phyloP scores from a whole-genome alignment of 2,329 filamentous ascomycete species.

The Thielaviopsis populi region DNA sequence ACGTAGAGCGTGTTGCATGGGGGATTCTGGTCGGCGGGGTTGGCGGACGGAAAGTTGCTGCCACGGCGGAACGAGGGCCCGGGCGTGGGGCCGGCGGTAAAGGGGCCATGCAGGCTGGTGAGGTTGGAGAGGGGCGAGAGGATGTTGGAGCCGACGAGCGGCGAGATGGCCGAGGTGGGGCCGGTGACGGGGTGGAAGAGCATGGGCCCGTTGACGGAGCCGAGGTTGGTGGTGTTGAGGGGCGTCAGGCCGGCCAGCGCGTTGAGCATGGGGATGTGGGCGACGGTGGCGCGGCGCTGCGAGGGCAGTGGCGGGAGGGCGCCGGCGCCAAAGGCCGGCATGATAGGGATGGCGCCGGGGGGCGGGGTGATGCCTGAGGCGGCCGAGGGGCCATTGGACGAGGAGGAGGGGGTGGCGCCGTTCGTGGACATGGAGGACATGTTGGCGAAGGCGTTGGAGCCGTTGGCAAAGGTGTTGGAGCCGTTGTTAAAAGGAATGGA shows the following conservation, averaged over 20 bases:
- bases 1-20: slow-evolving; percentile 97
- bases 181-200: slow-evolving; percentile 6
- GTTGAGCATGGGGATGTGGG: slow-evolving; percentile 9
- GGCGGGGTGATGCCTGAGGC: slow-evolving; percentile 6
- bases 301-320: background rate
- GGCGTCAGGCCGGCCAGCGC: slow-evolving; percentile 25
- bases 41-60: slow-evolving; percentile 63
- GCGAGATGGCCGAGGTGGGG: slow-evolving; percentile 17
- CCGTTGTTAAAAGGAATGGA: slow-evolving; percentile 38
- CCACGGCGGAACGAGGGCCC: slow-evolving; percentile 12
- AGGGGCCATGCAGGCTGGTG: background rate
- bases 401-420: slow-evolving; percentile 26
- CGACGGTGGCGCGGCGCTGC: slow-evolving; percentile 15
- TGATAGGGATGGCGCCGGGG: background rate
- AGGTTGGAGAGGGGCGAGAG: slow-evolving; percentile 25
- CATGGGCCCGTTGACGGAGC: background rate
- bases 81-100: slow-evolving; percentile 1
- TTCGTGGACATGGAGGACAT: slow-evolving; percentile 22
- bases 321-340: background rate
- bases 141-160: slow-evolving; percentile 33
- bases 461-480: background rate
- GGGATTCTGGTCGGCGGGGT: slow-evolving; percentile 90
- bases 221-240: slow-evolving; percentile 15
- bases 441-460: slow-evolving; percentile 1
- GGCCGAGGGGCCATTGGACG: slow-evolving; percentile 34